phyloP scores from a whole-genome alignment of 2,329 filamentous ascomycete species.

The Neonectria coccinea region DNA sequence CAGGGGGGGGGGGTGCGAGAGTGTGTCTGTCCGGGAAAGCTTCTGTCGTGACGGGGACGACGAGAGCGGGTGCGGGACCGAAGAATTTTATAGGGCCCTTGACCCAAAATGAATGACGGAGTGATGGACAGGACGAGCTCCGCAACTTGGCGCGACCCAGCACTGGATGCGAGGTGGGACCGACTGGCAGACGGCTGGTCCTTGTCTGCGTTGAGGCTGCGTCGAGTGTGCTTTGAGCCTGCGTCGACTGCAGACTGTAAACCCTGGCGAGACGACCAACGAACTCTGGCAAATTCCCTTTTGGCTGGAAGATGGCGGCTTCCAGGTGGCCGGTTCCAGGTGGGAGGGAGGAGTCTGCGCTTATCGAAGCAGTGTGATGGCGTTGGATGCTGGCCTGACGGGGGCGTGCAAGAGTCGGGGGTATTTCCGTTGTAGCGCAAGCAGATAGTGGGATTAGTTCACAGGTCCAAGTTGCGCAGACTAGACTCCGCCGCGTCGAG shows the following conservation, averaged over 20 bases:
- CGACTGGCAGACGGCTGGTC: conserved; percentile 33
- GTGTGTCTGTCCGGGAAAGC: conserved; percentile 39
- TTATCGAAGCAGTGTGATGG: conserved; percentile 49
- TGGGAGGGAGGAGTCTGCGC: conserved; percentile 41
- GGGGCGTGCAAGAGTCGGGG: conserved; percentile 47
- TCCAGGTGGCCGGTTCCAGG: conserved; percentile 38
- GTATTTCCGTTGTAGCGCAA: conserved; percentile 50
- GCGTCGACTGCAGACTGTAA: conserved; percentile 11
- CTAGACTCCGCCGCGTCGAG: conserved; percentile 32
- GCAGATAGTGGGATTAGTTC: conserved; percentile 41
- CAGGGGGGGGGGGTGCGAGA: conserved; percentile 33
- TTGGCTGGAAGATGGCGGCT: conserved; percentile 38
- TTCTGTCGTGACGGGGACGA: conserved; percentile 43
- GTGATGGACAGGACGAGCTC: conserved; percentile 45
- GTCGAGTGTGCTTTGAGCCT: background rate
- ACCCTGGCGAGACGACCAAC: conserved; percentile 17
- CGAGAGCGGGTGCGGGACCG: conserved; percentile 44
- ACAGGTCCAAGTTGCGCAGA: conserved; percentile 37
- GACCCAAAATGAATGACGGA: conserved; percentile 45
- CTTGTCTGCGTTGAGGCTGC: conserved; percentile 26
- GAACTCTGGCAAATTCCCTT: conserved; percentile 23
- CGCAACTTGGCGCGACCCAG: conserved; percentile 37
- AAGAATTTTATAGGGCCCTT: conserved; percentile 50
- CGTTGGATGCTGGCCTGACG: conserved; percentile 33
- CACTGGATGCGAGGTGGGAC: conserved; percentile 38